Evolutionary conservation across 371 early-diverging fungal species (phyloP), one percentile per base, ranked within the genome.

Genomic region (Syncephalastrum monosporum): DNA sequence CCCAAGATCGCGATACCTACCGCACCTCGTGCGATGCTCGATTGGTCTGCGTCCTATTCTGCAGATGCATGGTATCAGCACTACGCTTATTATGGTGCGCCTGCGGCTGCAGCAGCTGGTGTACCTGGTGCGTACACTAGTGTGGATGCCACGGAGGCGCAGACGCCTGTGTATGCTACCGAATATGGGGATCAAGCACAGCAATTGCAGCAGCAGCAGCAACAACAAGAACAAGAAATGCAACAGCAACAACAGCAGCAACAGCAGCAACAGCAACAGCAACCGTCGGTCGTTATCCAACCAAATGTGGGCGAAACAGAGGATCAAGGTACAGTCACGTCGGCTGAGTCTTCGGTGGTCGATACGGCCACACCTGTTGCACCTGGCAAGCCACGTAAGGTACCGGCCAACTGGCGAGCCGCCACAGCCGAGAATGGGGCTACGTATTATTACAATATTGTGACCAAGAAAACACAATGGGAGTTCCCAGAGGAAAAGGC

Each of bases 391-490:
- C 2, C 10, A 10, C 38, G 38, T 12, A 65, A 57, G 43, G 25
- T 77, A 5, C 69, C 72, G 8, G 43, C 57, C 10, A 68, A 75
- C 47, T 79, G 80, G 80, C 59, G 65, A 52, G 49, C 57, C 23
- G 80, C 80, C 2, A 52, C 51, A 5, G 52, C 60, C 27, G 68
- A 65, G 27, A 60, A 74, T 46, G 75, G 75, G 0, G 54, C 50
- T 3, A 53, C 64, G 1, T 79, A 79, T 53, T 79, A 79, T 24
- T 79, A 76, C 45, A 71, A 76, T 49, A 38, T 47, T 15, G 5
- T 71, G 1, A 76, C 80, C 12, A 53, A 65, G 1, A 66, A 76
- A 56, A 67, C 77, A 12, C 80, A 79, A 50, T 79, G 80, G 80
- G 59, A 68, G 14, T 49, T 71, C 7, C 79, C 79, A 2, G 66